Evolutionary conservation across 495 filamentous ascomycete genomes (phyloP).

Genomic region (Chaetomium cochliodes): DNA sequence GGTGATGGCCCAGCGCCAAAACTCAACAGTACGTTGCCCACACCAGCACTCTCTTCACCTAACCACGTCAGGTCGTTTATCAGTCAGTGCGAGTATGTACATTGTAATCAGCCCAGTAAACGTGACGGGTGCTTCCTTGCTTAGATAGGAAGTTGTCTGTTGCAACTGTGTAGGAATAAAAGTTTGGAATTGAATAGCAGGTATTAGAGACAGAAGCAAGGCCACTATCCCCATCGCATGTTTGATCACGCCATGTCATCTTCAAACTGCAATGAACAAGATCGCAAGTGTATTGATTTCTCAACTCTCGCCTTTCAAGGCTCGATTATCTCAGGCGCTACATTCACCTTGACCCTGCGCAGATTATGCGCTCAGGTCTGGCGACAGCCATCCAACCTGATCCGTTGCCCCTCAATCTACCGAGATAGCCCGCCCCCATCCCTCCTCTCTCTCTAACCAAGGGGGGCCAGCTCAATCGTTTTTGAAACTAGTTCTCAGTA

Average conservation of each 20-base stretch:
- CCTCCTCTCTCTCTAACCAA: neutral
- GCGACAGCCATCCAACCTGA: slow-evolving; percentile 46
- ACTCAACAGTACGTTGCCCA: slow-evolving; percentile 8
- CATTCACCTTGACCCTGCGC: slow-evolving; percentile 3
- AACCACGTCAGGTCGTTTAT: slow-evolving; percentile 3
- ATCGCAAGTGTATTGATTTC: slow-evolving; percentile 8
- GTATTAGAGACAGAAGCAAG: neutral
- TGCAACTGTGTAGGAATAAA: neutral
- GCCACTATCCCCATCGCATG: neutral
- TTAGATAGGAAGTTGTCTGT: neutral
- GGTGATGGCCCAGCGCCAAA: neutral
- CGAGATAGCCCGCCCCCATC: slow-evolving; percentile 1
- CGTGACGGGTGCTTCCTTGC: neutral
- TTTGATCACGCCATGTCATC: neutral
- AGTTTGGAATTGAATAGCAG: neutral
- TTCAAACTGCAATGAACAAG: neutral
- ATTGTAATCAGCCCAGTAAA: slow-evolving; percentile 3
- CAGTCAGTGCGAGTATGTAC: neutral
- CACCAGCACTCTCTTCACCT: slow-evolving; percentile 1
- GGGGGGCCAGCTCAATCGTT: slow-evolving; percentile 2
- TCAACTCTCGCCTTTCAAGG: neutral
- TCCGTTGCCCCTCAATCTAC: slow-evolving; percentile 52
- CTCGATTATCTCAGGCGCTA: neutral
- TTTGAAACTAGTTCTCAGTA: slow-evolving; percentile 29
- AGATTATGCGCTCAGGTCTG: slow-evolving; percentile 17